Evolutionary conservation across 2,329 filamentous ascomycete species (phyloP).

Genomic region (Pyrenophora tritici-repentis): DNA sequence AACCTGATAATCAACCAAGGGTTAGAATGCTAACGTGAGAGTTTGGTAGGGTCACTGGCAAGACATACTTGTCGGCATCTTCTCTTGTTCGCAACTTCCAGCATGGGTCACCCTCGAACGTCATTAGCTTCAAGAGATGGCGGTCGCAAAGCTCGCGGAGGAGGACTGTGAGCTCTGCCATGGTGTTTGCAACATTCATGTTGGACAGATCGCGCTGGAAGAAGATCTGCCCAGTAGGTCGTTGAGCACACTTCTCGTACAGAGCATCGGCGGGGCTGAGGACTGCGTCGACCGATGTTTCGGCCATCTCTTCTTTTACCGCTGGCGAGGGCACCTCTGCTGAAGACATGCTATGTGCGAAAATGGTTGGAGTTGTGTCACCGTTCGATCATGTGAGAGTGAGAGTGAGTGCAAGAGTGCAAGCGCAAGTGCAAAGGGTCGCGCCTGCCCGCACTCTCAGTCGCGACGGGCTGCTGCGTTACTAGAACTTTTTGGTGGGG

Average conservation of each 20-base stretch:
- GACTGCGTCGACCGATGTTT: conserved; percentile 14
- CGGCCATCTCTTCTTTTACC: conserved; percentile 26
- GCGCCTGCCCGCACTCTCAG: not conserved
- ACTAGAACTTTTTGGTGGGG: conserved; percentile 15
- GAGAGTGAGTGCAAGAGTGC: conserved; percentile 7
- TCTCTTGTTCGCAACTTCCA: conserved; percentile 44
- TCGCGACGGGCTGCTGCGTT: conserved; percentile 4
- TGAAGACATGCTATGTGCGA: conserved; percentile 28
- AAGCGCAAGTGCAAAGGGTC: too few relatives aligned
- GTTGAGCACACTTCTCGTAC: conserved; percentile 46
- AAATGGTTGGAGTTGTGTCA: conserved; percentile 14
- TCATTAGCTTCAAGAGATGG: conserved; percentile 47
- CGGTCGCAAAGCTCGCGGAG: conserved; percentile 42
- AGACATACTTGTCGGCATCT: conserved; percentile 45
- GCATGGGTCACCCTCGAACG: conserved; percentile 43
- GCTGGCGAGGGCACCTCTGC: conserved; percentile 21
- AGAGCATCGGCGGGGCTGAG: conserved; percentile 38
- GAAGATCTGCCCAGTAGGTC: conserved; percentile 44
- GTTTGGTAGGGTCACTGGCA: too few relatives aligned
- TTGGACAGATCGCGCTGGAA: conserved; percentile 48
- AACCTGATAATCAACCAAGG: conserved; percentile 33
- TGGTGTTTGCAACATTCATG: conserved; percentile 44
- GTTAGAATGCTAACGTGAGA: conserved; percentile 11
- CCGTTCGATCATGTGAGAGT: conserved; percentile 27
- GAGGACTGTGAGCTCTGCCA: conserved; percentile 38